Base-by-base conservation (phyloP, 169 alveolate genomes). In the Neospora caninum region DNA sequence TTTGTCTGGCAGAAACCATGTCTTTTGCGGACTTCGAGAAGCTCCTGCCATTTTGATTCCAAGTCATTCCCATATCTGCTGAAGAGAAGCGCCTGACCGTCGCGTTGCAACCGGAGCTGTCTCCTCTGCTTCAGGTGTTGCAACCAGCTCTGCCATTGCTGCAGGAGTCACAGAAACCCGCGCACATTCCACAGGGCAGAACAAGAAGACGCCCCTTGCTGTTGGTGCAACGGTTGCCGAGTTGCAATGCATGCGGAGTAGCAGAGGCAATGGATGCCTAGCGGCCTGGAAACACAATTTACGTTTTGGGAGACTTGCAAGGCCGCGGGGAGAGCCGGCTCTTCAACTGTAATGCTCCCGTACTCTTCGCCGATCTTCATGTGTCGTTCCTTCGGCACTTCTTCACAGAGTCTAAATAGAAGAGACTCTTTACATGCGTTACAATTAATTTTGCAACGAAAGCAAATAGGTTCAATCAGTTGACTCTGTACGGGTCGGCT, bases 91-190 rank as follows among this genome's bases (percentile, higher is more conserved):
- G 88, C 73, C 67, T 92, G 69, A 45, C 88, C 92, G 70, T 92
- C 95, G 38, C 95, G 92, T 70, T 84, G 92, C 43, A 92, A 82
- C 80, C 92, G 92, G 49, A 92, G 92, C 58, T 36, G 78, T 0
- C 95, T 91, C 87, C 95, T 25, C 41, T 84, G 92, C 64, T 92
- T 91, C 54, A 92, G 38, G 82, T 92, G 95, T 36, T 70, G 36
- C 27, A 82, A 29, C 95, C 95, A 92, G 73, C 39, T 41, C 92
- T 92, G n/a, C 95, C 95, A 92, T 36, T 45, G 88, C 95, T 92
- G 95, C 31, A 38, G 58, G 88, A 41, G 43, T 36, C 87, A 34
- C 54, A 2, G 64, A 0, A 39, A 42, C 70, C 67, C 22, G 70
- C 88, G 34, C 91, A 54, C 20, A 39, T 45, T 67, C 73, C 7